Evolutionary conservation across 805 yeast species (phyloP).

Genomic region (Kuraishia floccosa): DNA sequence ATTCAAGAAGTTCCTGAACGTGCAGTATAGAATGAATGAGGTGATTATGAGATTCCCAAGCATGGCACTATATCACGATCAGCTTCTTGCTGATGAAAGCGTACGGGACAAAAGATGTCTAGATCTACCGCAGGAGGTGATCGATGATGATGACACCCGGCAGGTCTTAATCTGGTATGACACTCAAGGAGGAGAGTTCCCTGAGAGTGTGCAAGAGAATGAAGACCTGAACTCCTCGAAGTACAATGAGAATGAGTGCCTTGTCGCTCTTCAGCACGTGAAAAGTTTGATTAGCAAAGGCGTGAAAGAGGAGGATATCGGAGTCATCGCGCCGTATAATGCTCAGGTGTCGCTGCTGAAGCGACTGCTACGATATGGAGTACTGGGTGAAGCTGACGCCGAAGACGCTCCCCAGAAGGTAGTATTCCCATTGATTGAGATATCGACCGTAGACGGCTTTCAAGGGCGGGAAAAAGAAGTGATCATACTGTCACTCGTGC

Average conservation of each 20-base stretch:
- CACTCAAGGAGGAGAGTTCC: constrained; percentile 82
- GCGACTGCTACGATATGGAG: constrained; percentile 22
- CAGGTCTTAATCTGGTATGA: constrained; percentile 73
- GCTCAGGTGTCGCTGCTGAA: constrained; percentile 71
- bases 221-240: constrained; percentile 38
- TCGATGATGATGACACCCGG: constrained; percentile 40
- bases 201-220: constrained; percentile 42
- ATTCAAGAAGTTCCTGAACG: constrained; percentile 45
- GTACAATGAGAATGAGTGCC: constrained; percentile 68
- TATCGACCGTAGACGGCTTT: constrained; percentile 90
- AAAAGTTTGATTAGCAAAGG: constrained; percentile 37
- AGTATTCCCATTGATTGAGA: constrained; percentile 41
- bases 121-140: constrained; percentile 36
- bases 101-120: constrained; percentile 40
- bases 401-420: constrained; percentile 3
- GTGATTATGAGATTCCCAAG: constrained; percentile 76
- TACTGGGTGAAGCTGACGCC: constrained; percentile 6
- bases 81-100: constrained; percentile 48
- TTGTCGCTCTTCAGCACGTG: constrained; percentile 49
- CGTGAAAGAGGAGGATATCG: constrained; percentile 48
- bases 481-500: constrained; percentile 67
- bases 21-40: constrained; percentile 83
- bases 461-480: constrained; percentile 94
- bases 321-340: constrained; percentile 82
- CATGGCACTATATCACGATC: constrained; percentile 45